A percentile compares a stretch with the other conserved stretches of the same genome.
phyloP scores from a whole-genome alignment of 257 asterid species.

The Ocimum tenuiflorum region DNA sequence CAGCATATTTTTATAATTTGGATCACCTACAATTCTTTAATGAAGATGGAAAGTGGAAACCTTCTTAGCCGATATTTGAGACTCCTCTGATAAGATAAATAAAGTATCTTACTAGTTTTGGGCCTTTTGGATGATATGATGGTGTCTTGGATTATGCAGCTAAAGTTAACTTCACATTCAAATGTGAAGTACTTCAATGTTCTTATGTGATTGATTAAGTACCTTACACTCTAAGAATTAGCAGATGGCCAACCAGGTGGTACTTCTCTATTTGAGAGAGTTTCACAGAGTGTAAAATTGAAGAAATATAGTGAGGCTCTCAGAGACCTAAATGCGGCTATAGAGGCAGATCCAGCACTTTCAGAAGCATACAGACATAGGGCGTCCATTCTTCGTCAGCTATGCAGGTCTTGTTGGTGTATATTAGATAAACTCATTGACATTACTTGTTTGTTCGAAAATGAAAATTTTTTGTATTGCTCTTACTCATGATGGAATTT shows the following conservation, averaged over 20 bases:
- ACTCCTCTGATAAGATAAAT: neutral
- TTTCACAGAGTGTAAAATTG: slow-evolving; percentile 57
- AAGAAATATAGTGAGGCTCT: slow-evolving; percentile 71
- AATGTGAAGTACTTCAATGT: neutral
- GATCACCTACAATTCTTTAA: neutral
- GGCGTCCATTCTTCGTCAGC: slow-evolving; percentile 67
- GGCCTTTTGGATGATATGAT: neutral
- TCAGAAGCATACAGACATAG: slow-evolving; percentile 73
- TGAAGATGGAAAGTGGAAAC: slow-evolving; percentile 1
- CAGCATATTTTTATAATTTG: neutral
- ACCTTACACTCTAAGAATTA: slow-evolving; percentile 12
- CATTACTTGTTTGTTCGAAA: neutral
- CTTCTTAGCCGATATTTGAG: neutral
- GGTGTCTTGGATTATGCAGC: neutral
- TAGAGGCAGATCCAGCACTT: slow-evolving; percentile 66
- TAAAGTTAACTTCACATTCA: neutral
- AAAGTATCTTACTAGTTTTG: neutral
- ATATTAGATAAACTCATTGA: slow-evolving; percentile 6
- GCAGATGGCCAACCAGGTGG: slow-evolving; percentile 53
- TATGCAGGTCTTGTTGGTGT: slow-evolving; percentile 55
- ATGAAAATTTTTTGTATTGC: neutral
- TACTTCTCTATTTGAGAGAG: slow-evolving; percentile 65
- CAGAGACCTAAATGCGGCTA: slow-evolving; percentile 62
- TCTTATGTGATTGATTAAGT: neutral
- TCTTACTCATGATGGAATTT: neutral